phyloP scores from a whole-genome alignment of 164 flowering plant genomes.

The Nymphaea thermarum region DNA sequence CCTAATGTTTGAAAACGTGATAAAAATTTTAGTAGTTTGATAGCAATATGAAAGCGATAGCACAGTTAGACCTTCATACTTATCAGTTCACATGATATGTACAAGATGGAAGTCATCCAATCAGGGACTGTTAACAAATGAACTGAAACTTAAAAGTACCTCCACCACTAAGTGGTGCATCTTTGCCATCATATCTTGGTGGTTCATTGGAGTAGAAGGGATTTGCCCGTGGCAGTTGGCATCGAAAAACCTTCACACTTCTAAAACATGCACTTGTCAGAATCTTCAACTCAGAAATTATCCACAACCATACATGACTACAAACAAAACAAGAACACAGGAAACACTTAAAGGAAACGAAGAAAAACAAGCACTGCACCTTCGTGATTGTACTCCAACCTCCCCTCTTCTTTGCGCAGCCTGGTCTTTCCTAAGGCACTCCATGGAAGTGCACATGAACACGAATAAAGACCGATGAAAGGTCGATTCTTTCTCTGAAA shows the following conservation, averaged over 20 bases:
- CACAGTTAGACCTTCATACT: no score
- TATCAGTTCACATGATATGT: no score
- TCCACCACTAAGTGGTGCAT: constrained; percentile 38
- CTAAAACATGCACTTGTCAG: constrained; percentile 13
- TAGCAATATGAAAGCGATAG: no score
- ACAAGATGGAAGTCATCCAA: no score
- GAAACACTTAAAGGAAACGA: not conserved
- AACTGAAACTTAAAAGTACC: constrained; percentile 26
- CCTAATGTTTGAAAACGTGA: no score
- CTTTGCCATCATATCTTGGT: constrained; percentile 32
- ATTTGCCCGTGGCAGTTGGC: constrained; percentile 65
- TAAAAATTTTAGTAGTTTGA: no score
- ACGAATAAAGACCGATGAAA: constrained; percentile 73
- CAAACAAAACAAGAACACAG: not conserved
- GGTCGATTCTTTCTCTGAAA: constrained; percentile 43
- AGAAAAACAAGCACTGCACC: constrained; percentile 27
- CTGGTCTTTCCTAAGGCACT: constrained; percentile 69
- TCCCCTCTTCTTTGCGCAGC: constrained; percentile 71
- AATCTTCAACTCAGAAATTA: not conserved
- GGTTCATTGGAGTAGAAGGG: constrained; percentile 63
- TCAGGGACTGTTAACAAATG: no score
- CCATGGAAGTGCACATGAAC: constrained; percentile 83
- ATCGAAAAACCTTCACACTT: constrained; percentile 91
- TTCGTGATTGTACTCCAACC: constrained; percentile 40
- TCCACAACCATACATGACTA: not conserved